These are phyloP conservation scores for Chlamydomonas incerta DNA, from an alignment of 139 green algal species.

Conservation along the genomic window DNA sequence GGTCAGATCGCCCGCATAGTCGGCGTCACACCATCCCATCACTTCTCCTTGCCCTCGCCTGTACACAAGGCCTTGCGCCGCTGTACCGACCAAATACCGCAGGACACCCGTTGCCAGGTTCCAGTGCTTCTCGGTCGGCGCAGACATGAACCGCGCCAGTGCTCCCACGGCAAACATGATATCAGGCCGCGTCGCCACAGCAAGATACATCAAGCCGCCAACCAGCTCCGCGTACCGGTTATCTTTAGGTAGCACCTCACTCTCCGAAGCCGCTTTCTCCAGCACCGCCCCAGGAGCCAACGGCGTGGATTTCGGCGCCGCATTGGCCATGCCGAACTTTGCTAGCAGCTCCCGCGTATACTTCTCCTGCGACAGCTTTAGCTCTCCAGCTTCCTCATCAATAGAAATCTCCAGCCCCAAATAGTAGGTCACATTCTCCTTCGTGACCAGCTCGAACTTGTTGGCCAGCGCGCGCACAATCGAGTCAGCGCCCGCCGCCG, in stretches of 20 bases:
- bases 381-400: not conserved
- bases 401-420: not conserved
- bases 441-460: not conserved
- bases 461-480: not conserved
- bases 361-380: not conserved
- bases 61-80: slow-evolving; percentile 30
- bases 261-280: not conserved
- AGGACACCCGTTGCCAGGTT: slow-evolving; percentile 39
- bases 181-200: slow-evolving; percentile 53
- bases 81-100: slow-evolving; percentile 46
- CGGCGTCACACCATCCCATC: slow-evolving; percentile 59
- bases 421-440: not conserved
- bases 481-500: too few relatives aligned
- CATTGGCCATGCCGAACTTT: not conserved
- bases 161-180: slow-evolving; percentile 52
- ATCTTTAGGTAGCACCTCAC: not conserved
- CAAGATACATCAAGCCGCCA: slow-evolving; percentile 50
- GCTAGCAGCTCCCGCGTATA: not conserved
- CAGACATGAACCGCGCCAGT: not conserved
- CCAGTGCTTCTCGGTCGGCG: slow-evolving; percentile 43
- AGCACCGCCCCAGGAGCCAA: not conserved
- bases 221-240: slow-evolving; percentile 29
- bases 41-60: not conserved
- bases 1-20: slow-evolving; percentile 53
- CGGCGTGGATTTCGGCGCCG: too few relatives aligned